Evolutionary conservation across 2,329 filamentous ascomycete genomes (phyloP).

Genomic region (Verticillium longisporum): DNA sequence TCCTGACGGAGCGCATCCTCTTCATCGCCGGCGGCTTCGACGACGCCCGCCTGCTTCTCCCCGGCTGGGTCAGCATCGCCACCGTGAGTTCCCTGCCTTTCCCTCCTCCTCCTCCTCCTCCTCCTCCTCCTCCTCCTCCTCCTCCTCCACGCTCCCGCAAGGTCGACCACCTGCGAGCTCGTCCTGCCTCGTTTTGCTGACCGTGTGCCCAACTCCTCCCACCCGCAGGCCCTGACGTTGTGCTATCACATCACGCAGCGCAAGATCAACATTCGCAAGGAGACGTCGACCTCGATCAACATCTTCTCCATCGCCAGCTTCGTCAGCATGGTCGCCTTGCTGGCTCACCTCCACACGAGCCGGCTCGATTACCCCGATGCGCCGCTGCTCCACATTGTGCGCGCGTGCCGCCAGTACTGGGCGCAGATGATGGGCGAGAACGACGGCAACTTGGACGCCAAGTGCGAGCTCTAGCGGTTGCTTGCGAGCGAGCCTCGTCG

Average conservation of each 20-base stretch:
- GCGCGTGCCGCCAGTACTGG: not conserved
- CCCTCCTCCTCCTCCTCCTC: too few relatives aligned
- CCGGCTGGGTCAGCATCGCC: slow-evolving; percentile 72
- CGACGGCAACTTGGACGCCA: not conserved
- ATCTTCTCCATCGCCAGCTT: slow-evolving; percentile 73
- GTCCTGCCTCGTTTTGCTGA: not conserved
- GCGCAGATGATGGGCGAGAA: not conserved
- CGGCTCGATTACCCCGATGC: slow-evolving; percentile 55
- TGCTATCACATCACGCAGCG: slow-evolving; percentile 73
- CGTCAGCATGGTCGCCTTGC: slow-evolving; percentile 64
- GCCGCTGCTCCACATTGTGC: slow-evolving; percentile 35
- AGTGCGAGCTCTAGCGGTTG: not conserved
- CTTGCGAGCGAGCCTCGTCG: not conserved
- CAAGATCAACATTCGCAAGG: slow-evolving; percentile 72
- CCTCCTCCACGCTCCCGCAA: not conserved
- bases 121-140: too few relatives aligned
- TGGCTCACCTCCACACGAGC: slow-evolving; percentile 59
- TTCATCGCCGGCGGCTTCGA: slow-evolving; percentile 63
- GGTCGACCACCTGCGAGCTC: not conserved
- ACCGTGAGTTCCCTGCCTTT: slow-evolving; percentile 59
- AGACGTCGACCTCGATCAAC: slow-evolving; percentile 70
- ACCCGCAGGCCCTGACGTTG: slow-evolving; percentile 58
- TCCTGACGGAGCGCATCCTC: slow-evolving; percentile 66
- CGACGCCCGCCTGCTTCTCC: slow-evolving; percentile 64
- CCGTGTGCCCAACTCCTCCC: not conserved